Evolutionary conservation across 345 rosid species (phyloP).

Genomic region (Acer saccharum): DNA sequence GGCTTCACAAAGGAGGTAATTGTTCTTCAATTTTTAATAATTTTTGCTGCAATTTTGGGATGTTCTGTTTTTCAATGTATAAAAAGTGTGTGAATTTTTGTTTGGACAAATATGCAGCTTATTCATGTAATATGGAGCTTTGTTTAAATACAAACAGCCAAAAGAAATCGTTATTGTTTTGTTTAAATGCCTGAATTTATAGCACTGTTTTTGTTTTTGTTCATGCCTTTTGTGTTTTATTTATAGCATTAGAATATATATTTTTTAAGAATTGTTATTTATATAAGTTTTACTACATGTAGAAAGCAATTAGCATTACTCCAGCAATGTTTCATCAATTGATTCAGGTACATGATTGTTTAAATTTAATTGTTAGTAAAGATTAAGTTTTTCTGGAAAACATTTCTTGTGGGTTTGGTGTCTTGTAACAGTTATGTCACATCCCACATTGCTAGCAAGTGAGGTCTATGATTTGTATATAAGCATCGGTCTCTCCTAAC

Average conservation of each 20-base stretch:
- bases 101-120: conserved; percentile 47
- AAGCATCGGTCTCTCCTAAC: too few species aligned
- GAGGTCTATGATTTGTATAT: too few species aligned
- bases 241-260: neutral
- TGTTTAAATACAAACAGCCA: conserved; percentile 62
- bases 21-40: neutral
- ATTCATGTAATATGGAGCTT: conserved; percentile 96
- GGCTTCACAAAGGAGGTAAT: conserved; percentile 96
- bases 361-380: neutral
- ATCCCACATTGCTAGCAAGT: too few species aligned
- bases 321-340: conserved; percentile 76
- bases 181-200: neutral
- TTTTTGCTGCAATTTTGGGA: neutral
- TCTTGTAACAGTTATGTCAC: too few species aligned
- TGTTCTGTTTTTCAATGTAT: neutral
- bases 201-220: neutral
- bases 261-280: neutral
- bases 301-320: conserved; percentile 83
- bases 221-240: neutral
- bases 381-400: too few species aligned
- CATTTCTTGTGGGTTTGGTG: too few species aligned
- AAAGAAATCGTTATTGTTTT: conserved; percentile 35
- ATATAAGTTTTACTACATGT: conserved; percentile 22
- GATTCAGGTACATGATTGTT: conserved; percentile 55
- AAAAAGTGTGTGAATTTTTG: neutral